Conservation (phyloP, 2,329 filamentous ascomycete species). For the Mycosphaerella arachidis region DNA sequence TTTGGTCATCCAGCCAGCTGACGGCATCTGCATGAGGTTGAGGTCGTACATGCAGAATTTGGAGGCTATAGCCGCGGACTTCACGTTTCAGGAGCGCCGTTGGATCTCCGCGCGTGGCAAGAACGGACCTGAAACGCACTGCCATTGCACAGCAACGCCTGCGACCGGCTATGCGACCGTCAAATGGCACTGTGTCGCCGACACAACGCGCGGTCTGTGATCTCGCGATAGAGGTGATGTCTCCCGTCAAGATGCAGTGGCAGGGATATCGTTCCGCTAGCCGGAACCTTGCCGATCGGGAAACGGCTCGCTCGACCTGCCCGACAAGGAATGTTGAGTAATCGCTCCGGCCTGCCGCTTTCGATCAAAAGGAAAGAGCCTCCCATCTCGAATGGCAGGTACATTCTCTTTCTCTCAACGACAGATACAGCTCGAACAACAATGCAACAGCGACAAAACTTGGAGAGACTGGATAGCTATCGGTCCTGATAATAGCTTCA, state of each 20-base stretch:
- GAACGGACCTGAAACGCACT: not conserved
- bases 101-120: not conserved
- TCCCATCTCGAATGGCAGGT: not conserved
- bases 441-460: too few relatives aligned
- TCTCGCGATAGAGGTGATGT: not conserved
- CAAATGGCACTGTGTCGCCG: not conserved
- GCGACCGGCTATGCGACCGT: not conserved
- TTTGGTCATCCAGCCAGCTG: not conserved
- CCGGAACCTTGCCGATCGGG: not conserved
- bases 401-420: not conserved
- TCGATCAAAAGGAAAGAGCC: not conserved
- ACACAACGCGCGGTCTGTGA: not conserved
- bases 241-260: not conserved
- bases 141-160: not conserved
- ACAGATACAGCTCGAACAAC: not conserved
- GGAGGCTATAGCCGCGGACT: not conserved
- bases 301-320: not conserved
- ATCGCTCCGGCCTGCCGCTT: not conserved
- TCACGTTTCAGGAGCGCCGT: not conserved
- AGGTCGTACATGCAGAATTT: not conserved
- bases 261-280: not conserved
- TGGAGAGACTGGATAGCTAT: too few relatives aligned
- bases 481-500: not conserved
- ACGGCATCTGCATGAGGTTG: not conserved
- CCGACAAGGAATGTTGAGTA: not conserved